Evolutionary conservation across 495 filamentous ascomycete species (phyloP), one percentile per base, ranked within the genome.

Genomic region (Penicillium psychrofluorescens): DNA sequence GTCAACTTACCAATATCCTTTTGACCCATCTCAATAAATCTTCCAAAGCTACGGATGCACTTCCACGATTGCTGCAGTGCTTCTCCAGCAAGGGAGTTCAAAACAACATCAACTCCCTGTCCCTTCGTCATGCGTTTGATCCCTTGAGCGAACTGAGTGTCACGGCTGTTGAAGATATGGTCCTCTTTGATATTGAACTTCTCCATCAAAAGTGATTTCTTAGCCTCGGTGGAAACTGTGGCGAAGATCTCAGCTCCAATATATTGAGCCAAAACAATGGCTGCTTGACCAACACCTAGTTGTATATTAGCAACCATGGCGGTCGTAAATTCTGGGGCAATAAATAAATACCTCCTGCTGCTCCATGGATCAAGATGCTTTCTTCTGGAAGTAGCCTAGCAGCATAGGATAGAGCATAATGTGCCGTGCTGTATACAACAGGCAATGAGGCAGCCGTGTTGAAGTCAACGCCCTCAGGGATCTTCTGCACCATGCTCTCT

Each of bases 1-100:
- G n/a, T n/a, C n/a, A n/a, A n/a, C n/a, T n/a, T n/a, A n/a, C n/a
- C n/a, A n/a, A n/a, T n/a, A n/a, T n/a, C n/a, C n/a, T n/a, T n/a
- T n/a, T n/a, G n/a, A n/a, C 70, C 63, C 38, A 76, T 63, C 41
- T 78, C 75, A 34, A 78, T 54, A 7, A 75, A 64, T 5, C 52
- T 63, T 11, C 72, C 70, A 53, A 71, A 72, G 16, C 66, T 56
- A 11, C 50, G 71, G 9, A 76, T 62, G 46, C 69, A 73, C 9
- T 64, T 54, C 72, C 72, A 75, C 0, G 69, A 62, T 35, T 55
- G 56, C 28, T 62, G 55, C 0, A 64, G 56, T 0, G 66, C 45
- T 44, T 68, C 66, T 29, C 61, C 61, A 11, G 67, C 62, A 15
- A 73, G 30, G 11, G 30, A 32, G 30, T 32, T 32, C 7, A 32